Evolutionary conservation across 768 basidiomycete genomes (phyloP), one percentile per base, ranked within the genome.

Genomic region (Hypholoma sublateritium): DNA sequence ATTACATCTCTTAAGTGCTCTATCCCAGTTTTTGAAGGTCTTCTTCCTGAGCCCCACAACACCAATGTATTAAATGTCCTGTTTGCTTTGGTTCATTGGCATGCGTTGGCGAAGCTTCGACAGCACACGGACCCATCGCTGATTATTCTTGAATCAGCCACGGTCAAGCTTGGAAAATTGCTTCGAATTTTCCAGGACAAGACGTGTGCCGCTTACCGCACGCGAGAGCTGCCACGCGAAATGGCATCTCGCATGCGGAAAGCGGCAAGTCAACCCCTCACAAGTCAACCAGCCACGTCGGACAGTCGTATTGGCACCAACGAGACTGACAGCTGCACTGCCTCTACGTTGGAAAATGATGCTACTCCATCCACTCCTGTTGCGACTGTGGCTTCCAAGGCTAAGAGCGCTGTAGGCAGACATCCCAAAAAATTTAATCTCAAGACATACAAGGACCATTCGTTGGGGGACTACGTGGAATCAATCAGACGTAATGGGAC

Each of bases 11-110:
- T n/a, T 1, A 16, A 74, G 74, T 72, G 70, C 50, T 59, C 67
- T 0, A 67, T 76, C 0, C 77, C 75, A 0, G 69, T 62, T 0
- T 72, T 75, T 25, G 69, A 76, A 5, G 70, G 65, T 1, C 59
- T 77, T 0, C 52, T 77, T 0, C 67, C 65, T 1, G 42, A 53
- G 0, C 35, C 41, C 0, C 63, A 74, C 13, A 59, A 73, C 9
- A 0, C 9, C 4, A 19, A 34, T 16, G n/a, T 61, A 19, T 7
- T 57, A 4, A 19, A 57, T 5, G 50, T 62, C 5, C 12, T 65
- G 3, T 65, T 57, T 48, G 9, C 2, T 1, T 13, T 32, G 5
- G 47, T 35, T 4, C 42, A 58, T 19, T 61, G 47, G 49, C 62
- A 63, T 48, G 59, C 37, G 0, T 25, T 62, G 2, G 58, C 59